These are phyloP conservation scores for Balakata baccata DNA, from an alignment of 345 rosid species.

Conservation along the genomic window DNA sequence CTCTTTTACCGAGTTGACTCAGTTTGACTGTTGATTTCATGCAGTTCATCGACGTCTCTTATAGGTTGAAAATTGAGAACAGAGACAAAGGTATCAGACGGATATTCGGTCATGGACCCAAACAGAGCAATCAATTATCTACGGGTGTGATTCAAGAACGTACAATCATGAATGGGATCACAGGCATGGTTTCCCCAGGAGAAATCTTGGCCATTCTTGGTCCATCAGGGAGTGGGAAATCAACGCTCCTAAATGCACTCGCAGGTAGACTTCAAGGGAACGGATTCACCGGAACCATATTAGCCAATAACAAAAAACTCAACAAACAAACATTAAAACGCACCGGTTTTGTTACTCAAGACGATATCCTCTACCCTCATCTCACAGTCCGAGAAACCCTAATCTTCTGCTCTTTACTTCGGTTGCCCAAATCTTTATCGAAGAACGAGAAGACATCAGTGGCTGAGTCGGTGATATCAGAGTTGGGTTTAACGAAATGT, in stretches of 20 bases:
- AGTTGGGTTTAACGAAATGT: slow-evolving; percentile 77
- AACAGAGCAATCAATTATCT: slow-evolving; percentile 28
- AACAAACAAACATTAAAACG: slow-evolving; percentile 49
- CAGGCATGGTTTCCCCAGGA: slow-evolving; percentile 79
- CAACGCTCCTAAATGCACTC: slow-evolving; percentile 71
- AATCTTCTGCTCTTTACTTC: slow-evolving; percentile 65
- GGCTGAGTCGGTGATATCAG: slow-evolving; percentile 67
- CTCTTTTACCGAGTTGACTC: slow-evolving; percentile 15
- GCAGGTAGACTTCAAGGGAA: slow-evolving; percentile 65
- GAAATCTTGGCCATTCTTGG: slow-evolving; percentile 89
- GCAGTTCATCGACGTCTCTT: slow-evolving; percentile 76
- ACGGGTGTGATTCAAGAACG: slow-evolving; percentile 41
- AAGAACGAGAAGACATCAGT: slow-evolving; percentile 46
- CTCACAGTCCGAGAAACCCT: slow-evolving; percentile 88
- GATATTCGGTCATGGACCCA: slow-evolving; percentile 26
- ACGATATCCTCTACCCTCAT: slow-evolving; percentile 80
- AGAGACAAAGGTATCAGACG: slow-evolving; percentile 30
- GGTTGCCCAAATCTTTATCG: slow-evolving; percentile 52
- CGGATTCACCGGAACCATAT: slow-evolving; percentile 60
- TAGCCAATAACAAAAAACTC: slow-evolving; percentile 50
- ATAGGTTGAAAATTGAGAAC: slow-evolving; percentile 48
- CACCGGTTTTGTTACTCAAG: slow-evolving; percentile 89
- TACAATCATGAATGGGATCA: slow-evolving; percentile 56
- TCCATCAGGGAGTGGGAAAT: slow-evolving; percentile 96
- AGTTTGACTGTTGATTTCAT: slow-evolving; percentile 25